phyloP scores from a whole-genome alignment of 1,139 yeast species.

The Debaryomycetaceae sp. region DNA sequence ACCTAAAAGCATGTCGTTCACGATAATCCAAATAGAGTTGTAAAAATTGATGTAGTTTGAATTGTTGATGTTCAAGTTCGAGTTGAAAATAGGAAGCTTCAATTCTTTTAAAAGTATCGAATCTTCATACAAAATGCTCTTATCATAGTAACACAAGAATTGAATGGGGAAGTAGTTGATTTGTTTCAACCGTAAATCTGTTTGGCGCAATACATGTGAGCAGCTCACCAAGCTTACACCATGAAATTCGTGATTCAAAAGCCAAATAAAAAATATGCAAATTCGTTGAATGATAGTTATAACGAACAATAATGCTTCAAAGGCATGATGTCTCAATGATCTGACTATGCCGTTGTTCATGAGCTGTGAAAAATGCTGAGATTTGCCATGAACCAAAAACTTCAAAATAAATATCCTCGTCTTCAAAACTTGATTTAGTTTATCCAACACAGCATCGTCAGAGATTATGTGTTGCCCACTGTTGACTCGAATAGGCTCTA shows the following conservation, averaged over 20 bases:
- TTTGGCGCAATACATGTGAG: slow-evolving; percentile 71
- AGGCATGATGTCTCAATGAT: not conserved
- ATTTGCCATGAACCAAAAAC: not conserved
- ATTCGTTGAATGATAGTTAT: slow-evolving; percentile 16
- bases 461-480: slow-evolving; percentile 16
- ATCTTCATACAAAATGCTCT: slow-evolving; percentile 25
- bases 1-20: slow-evolving; percentile 81
- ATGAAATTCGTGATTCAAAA: slow-evolving; percentile 22
- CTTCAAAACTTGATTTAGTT: slow-evolving; percentile 29
- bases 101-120: slow-evolving; percentile 22
- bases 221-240: slow-evolving; percentile 29
- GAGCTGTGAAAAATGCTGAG: not conserved
- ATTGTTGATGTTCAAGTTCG: slow-evolving; percentile 41
- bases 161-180: slow-evolving; percentile 80
- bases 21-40: slow-evolving; percentile 83
- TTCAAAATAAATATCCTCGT: slow-evolving; percentile 12
- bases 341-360: not conserved
- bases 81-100: slow-evolving; percentile 36
- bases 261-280: slow-evolving; percentile 18
- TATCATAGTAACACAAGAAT: slow-evolving; percentile 53
- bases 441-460: slow-evolving; percentile 30
- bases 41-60: slow-evolving; percentile 85
- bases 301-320: not conserved
- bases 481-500: slow-evolving; percentile 3
- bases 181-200: slow-evolving; percentile 76